Percentiles rank a stretch among this genome's conserved stretches.
Evolutionary conservation across 306 rosid genomes (phyloP).

Genomic region (Prunus dulcis): DNA sequence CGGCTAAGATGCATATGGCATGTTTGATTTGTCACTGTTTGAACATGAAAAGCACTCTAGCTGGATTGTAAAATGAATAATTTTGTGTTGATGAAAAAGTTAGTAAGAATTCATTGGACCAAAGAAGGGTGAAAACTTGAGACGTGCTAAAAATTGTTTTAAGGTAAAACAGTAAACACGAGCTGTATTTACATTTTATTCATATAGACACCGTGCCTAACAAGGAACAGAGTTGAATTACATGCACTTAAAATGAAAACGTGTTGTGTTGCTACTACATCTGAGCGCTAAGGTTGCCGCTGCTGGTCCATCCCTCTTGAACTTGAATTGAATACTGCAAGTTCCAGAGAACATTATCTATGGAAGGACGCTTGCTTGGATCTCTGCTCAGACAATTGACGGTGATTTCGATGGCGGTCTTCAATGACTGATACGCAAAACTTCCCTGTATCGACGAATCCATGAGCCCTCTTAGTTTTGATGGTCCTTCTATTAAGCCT

Average conservation of each 20-base stretch:
- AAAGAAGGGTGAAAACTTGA: not conserved
- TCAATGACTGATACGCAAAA: conserved; percentile 64
- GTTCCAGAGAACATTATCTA: conserved; percentile 87
- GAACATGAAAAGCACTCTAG: no score
- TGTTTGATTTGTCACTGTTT: no score
- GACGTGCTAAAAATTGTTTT: not conserved
- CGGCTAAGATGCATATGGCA: no score
- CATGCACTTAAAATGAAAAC: not conserved
- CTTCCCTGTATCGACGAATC: conserved; percentile 61
- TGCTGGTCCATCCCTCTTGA: conserved; percentile 86
- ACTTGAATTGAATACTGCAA: conserved; percentile 88
- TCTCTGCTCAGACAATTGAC: conserved; percentile 63
- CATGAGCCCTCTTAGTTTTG: conserved; percentile 20
- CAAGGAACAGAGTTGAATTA: not conserved
- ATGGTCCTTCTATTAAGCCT: conserved; percentile 50
- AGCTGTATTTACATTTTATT: conserved; percentile 32
- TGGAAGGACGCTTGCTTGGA: conserved; percentile 68
- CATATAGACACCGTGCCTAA: not conserved
- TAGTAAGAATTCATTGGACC: not conserved
- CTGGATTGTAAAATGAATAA: no score
- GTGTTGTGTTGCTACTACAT: conserved; percentile 12
- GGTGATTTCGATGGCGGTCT: conserved; percentile 62
- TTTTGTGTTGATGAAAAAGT: not conserved
- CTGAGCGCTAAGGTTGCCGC: conserved; percentile 60
- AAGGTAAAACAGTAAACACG: not conserved